These are phyloP conservation scores for Mycena kentingensis DNA, from an alignment of 768 basidiomycete species.

Conservation along the genomic window DNA sequence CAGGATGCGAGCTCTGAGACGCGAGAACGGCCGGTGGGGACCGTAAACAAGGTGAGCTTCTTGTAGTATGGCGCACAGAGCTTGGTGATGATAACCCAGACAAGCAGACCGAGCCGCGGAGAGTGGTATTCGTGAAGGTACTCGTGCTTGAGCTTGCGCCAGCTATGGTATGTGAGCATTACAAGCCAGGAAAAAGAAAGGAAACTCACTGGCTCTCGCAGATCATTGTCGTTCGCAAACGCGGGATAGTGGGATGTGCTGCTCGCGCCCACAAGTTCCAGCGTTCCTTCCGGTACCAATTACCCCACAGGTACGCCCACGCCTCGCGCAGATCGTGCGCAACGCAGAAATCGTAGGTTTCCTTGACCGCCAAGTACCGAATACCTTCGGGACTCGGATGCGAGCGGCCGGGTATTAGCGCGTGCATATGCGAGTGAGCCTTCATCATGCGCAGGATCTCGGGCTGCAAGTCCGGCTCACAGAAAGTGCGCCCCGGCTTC, in stretches of 20 bases:
- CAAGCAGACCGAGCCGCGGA: slow-evolving; percentile 30
- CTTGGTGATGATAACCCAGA: slow-evolving; percentile 31
- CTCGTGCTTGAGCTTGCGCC: slow-evolving; percentile 35
- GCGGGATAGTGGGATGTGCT: slow-evolving; percentile 20
- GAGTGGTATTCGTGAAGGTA: slow-evolving; percentile 34
- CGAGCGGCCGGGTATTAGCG: slow-evolving; percentile 10
- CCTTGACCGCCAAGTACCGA: slow-evolving; percentile 20
- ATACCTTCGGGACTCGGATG: slow-evolving; percentile 12
- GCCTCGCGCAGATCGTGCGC: slow-evolving; percentile 19
- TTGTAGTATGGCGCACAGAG: slow-evolving; percentile 29
- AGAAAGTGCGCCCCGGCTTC: slow-evolving; percentile 14
- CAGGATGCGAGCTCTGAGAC: slow-evolving; percentile 24
- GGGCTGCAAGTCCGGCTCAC: not conserved
- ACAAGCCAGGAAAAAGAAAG: slow-evolving; percentile 1
- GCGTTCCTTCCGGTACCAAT: slow-evolving; percentile 23
- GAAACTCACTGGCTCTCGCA: slow-evolving; percentile 30
- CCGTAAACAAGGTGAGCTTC: slow-evolving; percentile 21
- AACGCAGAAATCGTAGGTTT: slow-evolving; percentile 24
- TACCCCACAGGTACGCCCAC: slow-evolving; percentile 28
- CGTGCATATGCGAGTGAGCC: slow-evolving; percentile 1
- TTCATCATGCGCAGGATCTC: slow-evolving; percentile 1
- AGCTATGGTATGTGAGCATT: slow-evolving; percentile 25
- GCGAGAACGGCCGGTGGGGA: slow-evolving; percentile 17
- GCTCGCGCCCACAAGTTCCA: slow-evolving; percentile 32
- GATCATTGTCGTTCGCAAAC: slow-evolving; percentile 30